phyloP scores from a whole-genome alignment of 1,284 basidiomycete species.

The Malassezia dermatis region DNA sequence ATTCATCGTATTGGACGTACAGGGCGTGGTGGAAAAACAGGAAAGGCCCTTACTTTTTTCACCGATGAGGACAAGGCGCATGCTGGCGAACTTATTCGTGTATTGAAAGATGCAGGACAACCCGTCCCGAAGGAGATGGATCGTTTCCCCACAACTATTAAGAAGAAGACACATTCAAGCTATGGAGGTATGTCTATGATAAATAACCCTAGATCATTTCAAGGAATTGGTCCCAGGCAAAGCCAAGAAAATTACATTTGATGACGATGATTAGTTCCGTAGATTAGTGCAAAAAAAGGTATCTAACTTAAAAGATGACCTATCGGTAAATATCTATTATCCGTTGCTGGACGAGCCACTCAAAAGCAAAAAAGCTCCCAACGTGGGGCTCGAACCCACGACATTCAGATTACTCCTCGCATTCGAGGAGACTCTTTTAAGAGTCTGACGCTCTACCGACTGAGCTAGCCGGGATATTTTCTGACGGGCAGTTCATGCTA shows the following conservation, averaged over 20 bases:
- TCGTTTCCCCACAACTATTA: conserved; percentile 86
- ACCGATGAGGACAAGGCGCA: conserved; percentile 56
- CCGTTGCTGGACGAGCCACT: background rate
- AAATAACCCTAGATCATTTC: conserved; percentile 35
- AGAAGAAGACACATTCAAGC: conserved; percentile 79
- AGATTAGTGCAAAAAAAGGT: background rate
- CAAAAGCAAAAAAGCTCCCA: conserved; percentile 19
- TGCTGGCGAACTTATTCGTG: conserved; percentile 84
- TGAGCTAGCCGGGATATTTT: conserved; percentile 32
- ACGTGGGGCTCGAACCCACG: conserved; percentile 29
- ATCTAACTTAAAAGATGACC: background rate
- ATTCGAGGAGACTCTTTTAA: conserved; percentile 21
- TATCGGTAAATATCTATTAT: too few relatives aligned
- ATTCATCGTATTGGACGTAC: conserved; percentile 95
- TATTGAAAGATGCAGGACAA: conserved; percentile 76
- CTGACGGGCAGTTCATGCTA: background rate
- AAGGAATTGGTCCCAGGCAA: conserved; percentile 56
- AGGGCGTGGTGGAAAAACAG: conserved; percentile 78
- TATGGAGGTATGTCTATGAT: conserved; percentile 30
- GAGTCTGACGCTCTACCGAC: conserved; percentile 38
- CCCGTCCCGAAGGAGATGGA: conserved; percentile 62
- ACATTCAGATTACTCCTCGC: conserved; percentile 22
- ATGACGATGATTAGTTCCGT: conserved; percentile 20
- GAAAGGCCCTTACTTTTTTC: conserved; percentile 94
- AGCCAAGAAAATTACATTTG: conserved; percentile 55